These are phyloP conservation scores for Penicillium robsamsonii DNA, from an alignment of 495 filamentous ascomycete genomes.

Conservation along the genomic window DNA sequence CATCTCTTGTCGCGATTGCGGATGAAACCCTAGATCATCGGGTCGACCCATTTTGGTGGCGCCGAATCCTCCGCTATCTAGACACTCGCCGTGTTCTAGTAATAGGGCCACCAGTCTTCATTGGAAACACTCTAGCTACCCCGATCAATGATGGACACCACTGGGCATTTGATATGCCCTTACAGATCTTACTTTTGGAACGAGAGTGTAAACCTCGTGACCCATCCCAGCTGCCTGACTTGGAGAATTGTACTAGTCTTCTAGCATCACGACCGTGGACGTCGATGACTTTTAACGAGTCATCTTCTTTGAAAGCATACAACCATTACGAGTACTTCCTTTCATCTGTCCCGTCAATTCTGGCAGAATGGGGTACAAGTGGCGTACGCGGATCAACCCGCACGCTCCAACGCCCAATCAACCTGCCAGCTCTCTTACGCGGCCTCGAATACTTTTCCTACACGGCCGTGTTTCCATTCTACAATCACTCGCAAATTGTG, in stretches of 20 bases:
- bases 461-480: slow-evolving; percentile 46
- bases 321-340: slow-evolving; percentile 47
- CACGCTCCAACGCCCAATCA: neutral
- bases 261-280: slow-evolving; percentile 33
- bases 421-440: slow-evolving; percentile 17
- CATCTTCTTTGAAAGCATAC: slow-evolving; percentile 43
- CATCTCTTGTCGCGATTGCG: slow-evolving; percentile 30
- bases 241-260: slow-evolving; percentile 19
- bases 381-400: neutral
- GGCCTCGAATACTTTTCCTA: slow-evolving; percentile 37
- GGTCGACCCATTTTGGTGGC: slow-evolving; percentile 34
- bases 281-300: slow-evolving; percentile 40
- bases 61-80: slow-evolving; percentile 27
- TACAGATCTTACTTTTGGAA: slow-evolving; percentile 35
- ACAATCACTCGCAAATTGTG: slow-evolving; percentile 42
- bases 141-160: slow-evolving; percentile 33
- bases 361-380: slow-evolving; percentile 32
- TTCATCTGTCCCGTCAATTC: slow-evolving; percentile 35
- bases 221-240: neutral
- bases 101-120: slow-evolving; percentile 34
- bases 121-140: slow-evolving; percentile 31
- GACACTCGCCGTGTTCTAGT: slow-evolving; percentile 35
- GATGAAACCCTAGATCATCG: slow-evolving; percentile 9
- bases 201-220: slow-evolving; percentile 8
- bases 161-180: slow-evolving; percentile 42